phyloP scores from a whole-genome alignment of 768 basidiomycete species.

The Crassisporium funariophilum region DNA sequence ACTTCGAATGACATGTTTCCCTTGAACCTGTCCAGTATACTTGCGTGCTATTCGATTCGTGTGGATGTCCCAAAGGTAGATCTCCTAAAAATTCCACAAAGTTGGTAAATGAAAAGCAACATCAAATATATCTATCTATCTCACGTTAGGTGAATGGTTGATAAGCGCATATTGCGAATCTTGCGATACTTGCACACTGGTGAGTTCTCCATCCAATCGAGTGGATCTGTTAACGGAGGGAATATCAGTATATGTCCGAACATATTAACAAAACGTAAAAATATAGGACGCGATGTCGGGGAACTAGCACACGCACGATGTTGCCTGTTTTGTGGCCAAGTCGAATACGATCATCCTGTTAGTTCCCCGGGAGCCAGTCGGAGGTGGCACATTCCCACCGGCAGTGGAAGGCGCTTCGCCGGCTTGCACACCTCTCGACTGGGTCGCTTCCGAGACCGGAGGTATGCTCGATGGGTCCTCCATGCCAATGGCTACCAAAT shows the following conservation, averaged over 20 bases:
- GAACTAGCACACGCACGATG: constrained; percentile 75
- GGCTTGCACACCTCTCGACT: constrained; percentile 29
- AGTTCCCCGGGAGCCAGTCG: constrained; percentile 41
- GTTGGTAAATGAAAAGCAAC: constrained; percentile 13
- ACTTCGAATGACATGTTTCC: constrained; percentile 83
- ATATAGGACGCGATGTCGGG: too few relatives aligned
- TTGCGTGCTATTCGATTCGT: constrained; percentile 71
- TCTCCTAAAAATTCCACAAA: constrained; percentile 57
- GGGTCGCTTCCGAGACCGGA: constrained; percentile 18
- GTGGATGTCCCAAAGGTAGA: constrained; percentile 84
- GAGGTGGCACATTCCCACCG: constrained; percentile 32
- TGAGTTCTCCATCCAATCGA: constrained; percentile 76
- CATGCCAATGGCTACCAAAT: constrained; percentile 86
- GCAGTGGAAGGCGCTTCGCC: constrained; percentile 36
- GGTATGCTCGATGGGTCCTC: constrained; percentile 27
- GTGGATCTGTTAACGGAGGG: constrained; percentile 50
- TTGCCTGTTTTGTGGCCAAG: constrained; percentile 63
- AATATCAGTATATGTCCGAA: constrained; percentile 8
- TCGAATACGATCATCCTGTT: constrained; percentile 80
- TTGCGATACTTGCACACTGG: constrained; percentile 82
- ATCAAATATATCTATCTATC: constrained; percentile 26
- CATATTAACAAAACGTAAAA: constrained; percentile 1
- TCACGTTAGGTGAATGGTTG: constrained; percentile 85
- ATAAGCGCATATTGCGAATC: constrained; percentile 88
- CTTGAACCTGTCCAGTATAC: constrained; percentile 85